A percentile compares a stretch with the other conserved stretches of the same genome.
Evolutionary conservation across 257 asterid genomes (phyloP).

Genomic region (Plectranthus barbatus): DNA sequence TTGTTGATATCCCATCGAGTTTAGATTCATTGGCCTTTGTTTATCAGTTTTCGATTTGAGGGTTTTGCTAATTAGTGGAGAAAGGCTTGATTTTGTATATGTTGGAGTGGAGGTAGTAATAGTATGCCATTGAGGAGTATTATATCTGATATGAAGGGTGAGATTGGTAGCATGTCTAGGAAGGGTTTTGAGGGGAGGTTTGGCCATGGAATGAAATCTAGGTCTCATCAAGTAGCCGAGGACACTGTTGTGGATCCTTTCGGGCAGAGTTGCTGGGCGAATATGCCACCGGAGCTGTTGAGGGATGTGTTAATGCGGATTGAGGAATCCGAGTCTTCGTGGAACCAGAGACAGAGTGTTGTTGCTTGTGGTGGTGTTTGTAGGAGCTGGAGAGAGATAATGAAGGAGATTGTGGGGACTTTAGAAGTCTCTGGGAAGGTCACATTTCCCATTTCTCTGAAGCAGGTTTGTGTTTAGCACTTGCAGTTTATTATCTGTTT

Average conservation of each 20-base stretch:
- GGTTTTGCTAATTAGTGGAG: neutral
- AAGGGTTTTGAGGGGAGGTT: slow-evolving; percentile 28
- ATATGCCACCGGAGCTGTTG: slow-evolving; percentile 81
- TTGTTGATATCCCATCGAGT: too few species aligned
- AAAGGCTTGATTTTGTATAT: neutral
- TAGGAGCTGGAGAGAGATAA: slow-evolving; percentile 80
- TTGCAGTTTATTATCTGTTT: neutral
- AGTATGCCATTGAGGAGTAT: slow-evolving; percentile 19
- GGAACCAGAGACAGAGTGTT: slow-evolving; percentile 72
- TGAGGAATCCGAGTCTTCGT: slow-evolving; percentile 58
- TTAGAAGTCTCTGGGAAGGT: slow-evolving; percentile 55
- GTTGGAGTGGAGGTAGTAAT: neutral
- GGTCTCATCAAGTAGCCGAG: slow-evolving; percentile 35
- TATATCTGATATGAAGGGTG: too few species aligned
- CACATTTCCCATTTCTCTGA: slow-evolving; percentile 81
- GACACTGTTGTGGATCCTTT: slow-evolving; percentile 56
- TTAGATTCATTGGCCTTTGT: too few species aligned
- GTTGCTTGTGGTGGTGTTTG: slow-evolving; percentile 95
- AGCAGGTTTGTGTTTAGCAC: slow-evolving; percentile 46
- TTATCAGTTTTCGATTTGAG: neutral
- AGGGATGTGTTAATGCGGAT: slow-evolving; percentile 76
- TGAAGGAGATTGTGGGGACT: slow-evolving; percentile 59
- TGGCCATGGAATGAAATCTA: slow-evolving; percentile 3
- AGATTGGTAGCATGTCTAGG: slow-evolving; percentile 17
- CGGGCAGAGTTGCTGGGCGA: slow-evolving; percentile 86